Percentiles rank a stretch among this genome's conserved stretches.
These are phyloP conservation scores for Barbatosphaeria neglecta DNA, from an alignment of 495 filamentous ascomycete species.

Conservation along the genomic window DNA sequence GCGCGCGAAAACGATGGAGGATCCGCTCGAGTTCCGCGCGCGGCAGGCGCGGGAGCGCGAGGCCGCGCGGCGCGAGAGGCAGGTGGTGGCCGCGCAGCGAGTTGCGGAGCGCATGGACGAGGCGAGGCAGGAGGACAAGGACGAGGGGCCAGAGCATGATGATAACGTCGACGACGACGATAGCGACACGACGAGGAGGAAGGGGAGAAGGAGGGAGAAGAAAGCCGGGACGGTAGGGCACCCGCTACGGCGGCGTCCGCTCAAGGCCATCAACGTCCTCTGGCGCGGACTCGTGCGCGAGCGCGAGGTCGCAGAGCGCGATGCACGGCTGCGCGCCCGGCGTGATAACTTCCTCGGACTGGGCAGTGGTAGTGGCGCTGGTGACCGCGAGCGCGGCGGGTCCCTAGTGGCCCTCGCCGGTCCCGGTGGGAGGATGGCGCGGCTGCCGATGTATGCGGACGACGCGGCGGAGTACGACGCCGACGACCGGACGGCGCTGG, in stretches of 20 bases:
- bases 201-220: constrained; percentile 14
- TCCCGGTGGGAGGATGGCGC: no score
- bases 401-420: no score
- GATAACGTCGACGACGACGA: no score
- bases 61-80: constrained; percentile 52
- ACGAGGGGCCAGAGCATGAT: constrained; percentile 10
- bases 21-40: constrained; percentile 55
- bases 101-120: constrained; percentile 65
- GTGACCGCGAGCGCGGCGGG: no score
- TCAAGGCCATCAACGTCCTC: constrained; percentile 60
- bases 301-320: constrained; percentile 58
- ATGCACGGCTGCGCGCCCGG: no score
- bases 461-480: constrained; percentile 23
- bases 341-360: no score
- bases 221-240: constrained; percentile 33
- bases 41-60: constrained; percentile 61
- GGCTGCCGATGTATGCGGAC: constrained; percentile 40
- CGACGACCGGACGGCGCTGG: constrained; percentile 37
- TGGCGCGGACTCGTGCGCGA: constrained; percentile 64
- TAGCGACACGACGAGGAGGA: no score
- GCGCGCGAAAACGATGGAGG: constrained; percentile 56
- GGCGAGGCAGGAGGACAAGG: constrained; percentile 19
- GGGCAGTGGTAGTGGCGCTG: no score
- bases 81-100: constrained; percentile 65
- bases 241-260: constrained; percentile 27